Evolutionary conservation across 805 yeast species (phyloP), one percentile per base, ranked within the genome.

Genomic region (Kodamaea sagamina): DNA sequence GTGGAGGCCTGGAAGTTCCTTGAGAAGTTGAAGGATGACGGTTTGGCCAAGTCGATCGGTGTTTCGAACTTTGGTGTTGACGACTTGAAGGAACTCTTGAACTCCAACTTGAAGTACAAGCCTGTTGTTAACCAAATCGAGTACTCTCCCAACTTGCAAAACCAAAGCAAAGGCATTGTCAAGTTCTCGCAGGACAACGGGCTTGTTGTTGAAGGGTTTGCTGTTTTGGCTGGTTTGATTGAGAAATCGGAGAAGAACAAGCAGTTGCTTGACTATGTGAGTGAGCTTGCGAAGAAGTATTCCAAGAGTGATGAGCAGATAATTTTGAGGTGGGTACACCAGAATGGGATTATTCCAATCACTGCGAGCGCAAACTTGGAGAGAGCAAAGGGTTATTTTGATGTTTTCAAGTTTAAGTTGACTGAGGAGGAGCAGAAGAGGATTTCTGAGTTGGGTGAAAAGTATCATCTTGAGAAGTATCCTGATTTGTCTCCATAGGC

Each of bases 341-440:
- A 73, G 45, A 61, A 51, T 25, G 73, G 71, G 1, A 58, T 74
- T 15, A 61, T 76, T 45, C 74, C 79, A 0, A 57, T 76, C 35
- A 74, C 80, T n/a, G 74, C 79, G 2, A 61, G 75, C 29, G 53
- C 69, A 4, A 74, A 71, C 40, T 62, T 53, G 21, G 63, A 57
- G 37, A 64, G 79, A 52, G 61, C 74, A 44, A 59, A 54, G 18
- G 69, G 65, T 37, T 57, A 63, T 17, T 54, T 70, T 47, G 65
- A 62, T 6, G 48, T 47, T n/a, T 57, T 57, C 18, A 52, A 50
- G 43, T 55, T 58, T 26, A 48, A 51, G 41, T 55, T 58, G 51
- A 32, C 54, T 7, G 39, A 36, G 1, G 50, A 44, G 1, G 63
- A 59, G 27, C 54, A 51, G 18, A 42, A 44, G 24, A 25, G 47